A percentile compares a stretch with the other conserved stretches of the same genome.
phyloP scores from a whole-genome alignment of 2,329 filamentous ascomycete genomes.

The Aspergillus eucalypticola region DNA sequence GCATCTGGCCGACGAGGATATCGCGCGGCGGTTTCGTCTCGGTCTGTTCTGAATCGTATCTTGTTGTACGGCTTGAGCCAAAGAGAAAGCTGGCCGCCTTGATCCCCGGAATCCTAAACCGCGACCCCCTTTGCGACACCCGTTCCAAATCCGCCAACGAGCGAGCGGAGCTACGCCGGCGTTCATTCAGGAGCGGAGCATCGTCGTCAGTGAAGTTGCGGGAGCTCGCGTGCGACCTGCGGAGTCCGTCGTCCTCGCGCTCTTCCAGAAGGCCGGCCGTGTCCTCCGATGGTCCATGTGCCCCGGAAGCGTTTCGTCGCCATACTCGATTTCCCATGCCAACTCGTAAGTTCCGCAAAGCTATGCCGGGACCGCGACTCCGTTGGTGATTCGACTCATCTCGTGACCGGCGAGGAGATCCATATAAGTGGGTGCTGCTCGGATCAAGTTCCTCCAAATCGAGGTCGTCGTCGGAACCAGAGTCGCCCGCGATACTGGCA shows the following conservation, averaged over 20 bases:
- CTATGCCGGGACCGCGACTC: slow-evolving; percentile 43
- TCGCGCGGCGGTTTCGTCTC: slow-evolving; percentile 62
- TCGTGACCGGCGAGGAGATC: slow-evolving; percentile 24
- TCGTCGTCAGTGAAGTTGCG: slow-evolving; percentile 64
- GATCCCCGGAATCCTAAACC: slow-evolving; percentile 67
- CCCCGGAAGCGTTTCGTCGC: slow-evolving; percentile 44
- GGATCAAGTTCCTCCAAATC: slow-evolving; percentile 50
- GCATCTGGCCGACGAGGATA: slow-evolving; percentile 72
- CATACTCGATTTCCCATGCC: slow-evolving; percentile 48
- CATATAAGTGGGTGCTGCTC: slow-evolving; percentile 27
- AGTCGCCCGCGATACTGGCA: slow-evolving; percentile 35
- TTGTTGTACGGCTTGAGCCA: slow-evolving; percentile 25
- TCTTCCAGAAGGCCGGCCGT: slow-evolving; percentile 67
- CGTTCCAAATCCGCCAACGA: slow-evolving; percentile 37
- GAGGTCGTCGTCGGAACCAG: slow-evolving; percentile 46
- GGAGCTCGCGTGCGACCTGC: slow-evolving; percentile 62
- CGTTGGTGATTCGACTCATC: slow-evolving; percentile 30
- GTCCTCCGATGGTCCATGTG: slow-evolving; percentile 55
- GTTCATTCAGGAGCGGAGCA: slow-evolving; percentile 66
- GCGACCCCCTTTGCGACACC: slow-evolving; percentile 53
- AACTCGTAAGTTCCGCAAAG: slow-evolving; percentile 53
- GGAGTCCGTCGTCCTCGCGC: slow-evolving; percentile 55
- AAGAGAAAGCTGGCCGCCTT: slow-evolving; percentile 48
- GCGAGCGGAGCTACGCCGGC: slow-evolving; percentile 42
- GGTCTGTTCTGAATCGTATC: slow-evolving; percentile 44